Evolutionary conservation across 148 eudicot species (phyloP).

Genomic region (Diospyros kaki): DNA sequence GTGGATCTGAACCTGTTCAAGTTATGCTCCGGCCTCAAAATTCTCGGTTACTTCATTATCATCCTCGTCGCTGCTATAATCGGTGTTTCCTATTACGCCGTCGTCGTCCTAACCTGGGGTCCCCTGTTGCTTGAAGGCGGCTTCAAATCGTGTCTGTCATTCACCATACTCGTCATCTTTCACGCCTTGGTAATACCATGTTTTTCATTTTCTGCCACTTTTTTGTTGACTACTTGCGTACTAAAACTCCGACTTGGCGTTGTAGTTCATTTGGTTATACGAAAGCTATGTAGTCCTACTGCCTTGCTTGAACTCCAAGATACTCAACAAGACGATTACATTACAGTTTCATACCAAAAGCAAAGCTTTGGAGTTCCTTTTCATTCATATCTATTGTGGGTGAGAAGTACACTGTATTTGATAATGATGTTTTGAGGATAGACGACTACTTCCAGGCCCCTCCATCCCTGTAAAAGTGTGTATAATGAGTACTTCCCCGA

Average conservation of each 20-base stretch:
- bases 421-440: no score
- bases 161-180: constrained; percentile 46
- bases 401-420: background rate
- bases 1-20: constrained; percentile 66
- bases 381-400: background rate
- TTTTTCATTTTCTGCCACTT: background rate
- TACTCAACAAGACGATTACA: background rate
- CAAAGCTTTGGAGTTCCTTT: background rate
- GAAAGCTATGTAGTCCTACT: background rate
- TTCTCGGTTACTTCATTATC: constrained; percentile 72
- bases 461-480: no score
- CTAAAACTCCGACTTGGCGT: background rate
- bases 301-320: background rate
- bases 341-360: background rate
- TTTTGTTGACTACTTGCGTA: background rate
- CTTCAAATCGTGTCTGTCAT: constrained; percentile 26
- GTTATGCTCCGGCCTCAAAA: constrained; percentile 63
- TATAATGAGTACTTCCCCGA: no score
- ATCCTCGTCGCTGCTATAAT: constrained; percentile 54
- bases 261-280: background rate
- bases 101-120: constrained; percentile 63
- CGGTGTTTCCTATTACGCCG: constrained; percentile 61
- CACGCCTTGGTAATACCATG: constrained; percentile 54
- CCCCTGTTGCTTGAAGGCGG: constrained; percentile 62
- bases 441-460: no score